phyloP scores from a whole-genome alignment of 2,329 filamentous ascomycete genomes.

The Fusarium fracticaudum region DNA sequence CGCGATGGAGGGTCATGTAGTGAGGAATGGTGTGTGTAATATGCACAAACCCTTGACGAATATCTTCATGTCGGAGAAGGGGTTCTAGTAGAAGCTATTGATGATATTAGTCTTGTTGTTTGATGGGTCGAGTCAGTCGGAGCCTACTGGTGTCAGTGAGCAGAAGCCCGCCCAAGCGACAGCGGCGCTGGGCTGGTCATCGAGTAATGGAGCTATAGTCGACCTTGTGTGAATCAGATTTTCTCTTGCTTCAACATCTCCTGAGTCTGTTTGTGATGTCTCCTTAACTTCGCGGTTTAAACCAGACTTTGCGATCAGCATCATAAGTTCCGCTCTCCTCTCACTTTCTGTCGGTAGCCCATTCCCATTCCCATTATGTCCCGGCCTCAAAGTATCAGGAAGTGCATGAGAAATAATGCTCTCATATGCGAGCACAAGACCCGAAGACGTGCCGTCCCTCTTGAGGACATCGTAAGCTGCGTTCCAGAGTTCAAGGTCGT shows the following conservation, averaged over 20 bases:
- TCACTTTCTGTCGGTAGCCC: constrained; percentile 35
- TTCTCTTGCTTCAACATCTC: constrained; percentile 42
- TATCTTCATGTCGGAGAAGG: constrained; percentile 46
- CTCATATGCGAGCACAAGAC: constrained; percentile 50
- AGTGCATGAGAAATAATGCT: constrained; percentile 49
- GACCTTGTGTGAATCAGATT: constrained; percentile 43
- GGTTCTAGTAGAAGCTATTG: constrained; percentile 49
- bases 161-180: constrained; percentile 51
- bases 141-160: constrained; percentile 50
- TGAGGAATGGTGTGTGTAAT: constrained; percentile 47
- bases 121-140: background rate
- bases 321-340: constrained; percentile 44
- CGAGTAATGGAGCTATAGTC: constrained; percentile 40
- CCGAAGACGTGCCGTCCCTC: constrained; percentile 42
- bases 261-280: constrained; percentile 40
- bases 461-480: constrained; percentile 48
- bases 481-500: constrained; percentile 48
- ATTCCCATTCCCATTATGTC: constrained; percentile 41
- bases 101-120: background rate
- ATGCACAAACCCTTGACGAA: constrained; percentile 45
- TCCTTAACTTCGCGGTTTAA: constrained; percentile 43
- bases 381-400: constrained; percentile 45
- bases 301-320: constrained; percentile 44
- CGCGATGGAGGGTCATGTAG: constrained; percentile 47
- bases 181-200: constrained; percentile 43